phyloP scores from a whole-genome alignment of 495 filamentous ascomycete species.

The Cercophora newfieldiana region DNA sequence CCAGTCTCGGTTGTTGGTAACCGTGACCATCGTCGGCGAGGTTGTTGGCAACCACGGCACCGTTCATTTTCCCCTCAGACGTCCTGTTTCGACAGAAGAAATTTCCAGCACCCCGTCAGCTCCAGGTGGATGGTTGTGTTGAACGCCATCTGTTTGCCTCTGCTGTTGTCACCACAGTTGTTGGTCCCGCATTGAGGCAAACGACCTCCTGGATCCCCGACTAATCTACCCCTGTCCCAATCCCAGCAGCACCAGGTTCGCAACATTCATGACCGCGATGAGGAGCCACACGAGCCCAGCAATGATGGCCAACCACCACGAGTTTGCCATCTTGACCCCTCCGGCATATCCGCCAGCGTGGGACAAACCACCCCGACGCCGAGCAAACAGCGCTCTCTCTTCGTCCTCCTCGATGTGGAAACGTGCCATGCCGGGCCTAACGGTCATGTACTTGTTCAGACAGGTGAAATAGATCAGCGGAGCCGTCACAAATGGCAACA shows the following conservation, averaged over 20 bases:
- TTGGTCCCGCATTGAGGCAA: background rate
- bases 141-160: background rate
- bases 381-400: conserved; percentile 17
- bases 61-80: background rate
- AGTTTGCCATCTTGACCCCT: conserved; percentile 61
- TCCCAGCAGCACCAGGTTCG: conserved; percentile 68
- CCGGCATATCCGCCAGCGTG: conserved; percentile 21
- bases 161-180: background rate
- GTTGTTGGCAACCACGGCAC: background rate
- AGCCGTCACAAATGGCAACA: conserved; percentile 77
- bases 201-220: background rate
- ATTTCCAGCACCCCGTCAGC: too few relatives aligned
- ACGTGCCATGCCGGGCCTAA: conserved; percentile 42
- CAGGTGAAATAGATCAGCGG: conserved; percentile 89
- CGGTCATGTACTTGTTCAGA: conserved; percentile 78
- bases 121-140: background rate
- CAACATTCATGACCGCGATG: conserved; percentile 72
- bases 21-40: background rate
- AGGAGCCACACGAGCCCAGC: conserved; percentile 65
- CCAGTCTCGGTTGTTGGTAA: background rate
- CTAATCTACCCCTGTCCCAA: conserved; percentile 41
- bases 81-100: too few relatives aligned
- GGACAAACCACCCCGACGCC: background rate
- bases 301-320: conserved; percentile 54
- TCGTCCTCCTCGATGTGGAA: conserved; percentile 27